Conservation (phyloP, 2,329 filamentous ascomycete genomes). For the Calonectria hongkongensis region DNA sequence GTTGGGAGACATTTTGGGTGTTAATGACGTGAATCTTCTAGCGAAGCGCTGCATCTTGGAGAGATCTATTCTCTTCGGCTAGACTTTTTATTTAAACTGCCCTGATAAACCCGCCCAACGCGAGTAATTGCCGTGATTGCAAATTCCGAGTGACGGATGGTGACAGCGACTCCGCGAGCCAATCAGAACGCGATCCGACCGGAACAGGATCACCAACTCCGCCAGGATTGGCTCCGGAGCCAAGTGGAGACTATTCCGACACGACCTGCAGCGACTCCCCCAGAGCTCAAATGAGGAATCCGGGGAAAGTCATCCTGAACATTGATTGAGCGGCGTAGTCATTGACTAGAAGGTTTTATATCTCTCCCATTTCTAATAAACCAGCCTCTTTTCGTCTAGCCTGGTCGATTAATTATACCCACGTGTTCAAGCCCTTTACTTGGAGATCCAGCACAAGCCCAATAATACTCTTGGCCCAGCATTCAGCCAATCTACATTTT, state of each 20-base stretch:
- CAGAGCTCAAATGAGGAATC: not conserved
- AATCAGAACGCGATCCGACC: slow-evolving; percentile 49
- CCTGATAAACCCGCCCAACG: not conserved
- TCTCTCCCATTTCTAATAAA: not conserved
- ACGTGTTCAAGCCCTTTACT: not conserved
- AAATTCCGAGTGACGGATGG: slow-evolving; percentile 2
- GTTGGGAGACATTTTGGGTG: slow-evolving; percentile 49
- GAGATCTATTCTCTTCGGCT: not conserved
- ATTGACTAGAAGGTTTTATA: slow-evolving; percentile 9
- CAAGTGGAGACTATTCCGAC: slow-evolving; percentile 18
- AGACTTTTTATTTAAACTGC: slow-evolving; percentile 29
- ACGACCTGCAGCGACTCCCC: not conserved
- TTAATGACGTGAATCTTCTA: slow-evolving; percentile 32
- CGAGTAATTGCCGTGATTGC: slow-evolving; percentile 29
- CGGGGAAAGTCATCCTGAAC: slow-evolving; percentile 5
- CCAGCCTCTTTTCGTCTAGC: slow-evolving; percentile 7
- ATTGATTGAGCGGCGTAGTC: slow-evolving; percentile 8
- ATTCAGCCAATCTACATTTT: not conserved
- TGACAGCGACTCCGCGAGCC: slow-evolving; percentile 15
- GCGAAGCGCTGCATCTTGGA: slow-evolving; percentile 34
- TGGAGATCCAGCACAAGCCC: not conserved
- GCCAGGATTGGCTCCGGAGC: not conserved
- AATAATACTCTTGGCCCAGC: not conserved
- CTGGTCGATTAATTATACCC: slow-evolving; percentile 15
- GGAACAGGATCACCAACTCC: slow-evolving; percentile 42